These are phyloP conservation scores for Fagopyrum esculentum DNA, from an alignment of 148 eudicot species.

Conservation along the genomic window DNA sequence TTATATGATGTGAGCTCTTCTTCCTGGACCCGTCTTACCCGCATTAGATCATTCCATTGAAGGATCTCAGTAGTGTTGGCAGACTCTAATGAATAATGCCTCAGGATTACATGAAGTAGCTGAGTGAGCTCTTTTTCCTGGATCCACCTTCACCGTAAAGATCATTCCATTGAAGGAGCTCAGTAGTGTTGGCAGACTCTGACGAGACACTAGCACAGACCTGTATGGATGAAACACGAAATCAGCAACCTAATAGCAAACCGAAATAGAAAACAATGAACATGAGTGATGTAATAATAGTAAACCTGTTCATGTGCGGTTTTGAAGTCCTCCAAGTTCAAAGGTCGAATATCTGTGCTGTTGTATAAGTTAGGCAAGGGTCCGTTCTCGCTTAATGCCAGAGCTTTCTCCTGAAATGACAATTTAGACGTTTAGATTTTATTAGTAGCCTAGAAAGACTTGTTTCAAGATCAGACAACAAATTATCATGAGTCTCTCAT, in stretches of 20 bases:
- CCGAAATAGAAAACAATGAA: background rate
- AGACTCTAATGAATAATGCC: background rate
- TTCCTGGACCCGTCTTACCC: slow-evolving; percentile 17
- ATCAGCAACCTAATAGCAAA: background rate
- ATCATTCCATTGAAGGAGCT: slow-evolving; percentile 13
- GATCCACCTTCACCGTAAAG: slow-evolving; percentile 17
- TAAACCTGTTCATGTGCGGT: slow-evolving; percentile 11
- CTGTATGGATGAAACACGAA: background rate
- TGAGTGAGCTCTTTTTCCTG: slow-evolving; percentile 13
- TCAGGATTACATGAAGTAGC: slow-evolving; percentile 12
- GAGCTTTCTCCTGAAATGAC: slow-evolving; percentile 2
- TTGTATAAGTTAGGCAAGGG: background rate
- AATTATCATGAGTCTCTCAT: too few species aligned
- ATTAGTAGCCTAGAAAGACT: background rate
- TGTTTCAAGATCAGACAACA: too few species aligned
- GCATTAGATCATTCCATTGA: slow-evolving; percentile 12
- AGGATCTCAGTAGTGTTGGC: background rate
- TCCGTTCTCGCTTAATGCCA: background rate
- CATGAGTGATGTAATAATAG: background rate
- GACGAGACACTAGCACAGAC: slow-evolving; percentile 15
- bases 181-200: background rate
- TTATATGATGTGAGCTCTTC: background rate
- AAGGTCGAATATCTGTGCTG: background rate
- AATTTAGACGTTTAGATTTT: background rate
- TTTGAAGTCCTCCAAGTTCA: slow-evolving; percentile 12